Evolutionary conservation across 345 rosid genomes (phyloP).

Genomic region (Rubroshorea leprosula): DNA sequence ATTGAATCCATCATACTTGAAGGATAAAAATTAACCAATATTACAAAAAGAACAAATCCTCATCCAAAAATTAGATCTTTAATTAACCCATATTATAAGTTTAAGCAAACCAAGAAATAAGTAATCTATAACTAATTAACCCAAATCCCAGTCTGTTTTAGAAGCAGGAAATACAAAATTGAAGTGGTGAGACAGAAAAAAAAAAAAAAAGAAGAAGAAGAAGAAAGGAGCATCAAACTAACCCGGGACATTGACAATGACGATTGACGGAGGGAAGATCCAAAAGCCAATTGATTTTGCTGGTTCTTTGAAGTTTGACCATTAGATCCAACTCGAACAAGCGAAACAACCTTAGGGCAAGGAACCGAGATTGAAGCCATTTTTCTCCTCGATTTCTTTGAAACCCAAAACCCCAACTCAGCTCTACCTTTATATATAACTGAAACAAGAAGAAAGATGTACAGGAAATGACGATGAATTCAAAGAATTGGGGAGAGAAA

Average conservation of each 20-base stretch:
- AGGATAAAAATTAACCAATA: neutral
- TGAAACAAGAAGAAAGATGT: constrained; percentile 2
- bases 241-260: constrained; percentile 42
- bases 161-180: neutral
- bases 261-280: constrained; percentile 10
- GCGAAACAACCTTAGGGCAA: constrained; percentile 52
- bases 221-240: neutral
- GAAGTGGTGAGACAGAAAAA: neutral
- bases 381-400: neutral
- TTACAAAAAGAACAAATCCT: neutral
- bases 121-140: neutral
- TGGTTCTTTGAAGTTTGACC: constrained; percentile 18
- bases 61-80: neutral
- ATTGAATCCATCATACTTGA: too few species aligned
- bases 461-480: constrained; percentile 26
- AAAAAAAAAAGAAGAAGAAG: too few species aligned
- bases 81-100: neutral
- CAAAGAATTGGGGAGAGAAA: constrained; percentile 20
- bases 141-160: neutral
- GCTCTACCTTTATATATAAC: neutral
- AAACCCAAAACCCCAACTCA: neutral
- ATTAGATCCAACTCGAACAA: constrained; percentile 38
- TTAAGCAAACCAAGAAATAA: neutral
- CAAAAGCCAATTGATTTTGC: constrained; percentile 26
- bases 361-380: constrained; percentile 68